Percentiles rank a stretch among this genome's conserved stretches.
Conservation (phyloP, 306 rosid species). For the Coriaria nepalensis region DNA sequence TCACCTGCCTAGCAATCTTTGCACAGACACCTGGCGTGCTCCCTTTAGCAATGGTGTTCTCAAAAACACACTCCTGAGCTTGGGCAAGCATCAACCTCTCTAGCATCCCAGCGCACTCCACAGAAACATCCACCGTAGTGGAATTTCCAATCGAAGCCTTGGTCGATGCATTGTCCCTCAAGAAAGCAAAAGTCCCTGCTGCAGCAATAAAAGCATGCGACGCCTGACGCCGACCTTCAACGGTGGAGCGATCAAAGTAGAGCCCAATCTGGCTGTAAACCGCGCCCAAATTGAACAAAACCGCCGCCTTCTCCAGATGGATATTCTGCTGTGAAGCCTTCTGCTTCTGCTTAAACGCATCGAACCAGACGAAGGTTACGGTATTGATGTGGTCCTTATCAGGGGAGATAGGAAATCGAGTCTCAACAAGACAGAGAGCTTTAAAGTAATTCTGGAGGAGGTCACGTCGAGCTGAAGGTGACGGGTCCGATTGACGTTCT, state of each 20-base stretch:
- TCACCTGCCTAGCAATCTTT: conserved; percentile 92
- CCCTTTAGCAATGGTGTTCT: conserved; percentile 84
- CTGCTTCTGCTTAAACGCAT: conserved; percentile 68
- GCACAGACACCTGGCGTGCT: conserved; percentile 96
- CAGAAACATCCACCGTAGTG: conserved; percentile 66
- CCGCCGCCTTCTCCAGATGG: conserved; percentile 82
- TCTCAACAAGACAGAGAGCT: conserved; percentile 79
- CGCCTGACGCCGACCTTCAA: conserved; percentile 68
- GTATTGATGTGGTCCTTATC: conserved; percentile 73
- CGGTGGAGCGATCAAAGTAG: conserved; percentile 64
- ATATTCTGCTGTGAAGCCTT: conserved; percentile 94
- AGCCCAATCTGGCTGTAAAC: conserved; percentile 83
- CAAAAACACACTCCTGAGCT: conserved; percentile 95
- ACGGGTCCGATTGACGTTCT: conserved; percentile 80
- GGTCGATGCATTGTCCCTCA: conserved; percentile 67
- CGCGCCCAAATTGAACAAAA: conserved; percentile 77
- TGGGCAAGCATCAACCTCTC: conserved; percentile 94
- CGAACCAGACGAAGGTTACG: conserved; percentile 75
- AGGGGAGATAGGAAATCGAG: conserved; percentile 89
- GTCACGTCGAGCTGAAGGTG: conserved; percentile 77
- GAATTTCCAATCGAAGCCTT: conserved; percentile 71
- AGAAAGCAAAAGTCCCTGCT: conserved; percentile 64
- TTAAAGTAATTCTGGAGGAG: conserved; percentile 60
- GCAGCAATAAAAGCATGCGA: conserved; percentile 75
- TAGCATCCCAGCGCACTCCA: conserved; percentile 82